phyloP scores from a whole-genome alignment of 345 rosid genomes.

The Syzygium grande region DNA sequence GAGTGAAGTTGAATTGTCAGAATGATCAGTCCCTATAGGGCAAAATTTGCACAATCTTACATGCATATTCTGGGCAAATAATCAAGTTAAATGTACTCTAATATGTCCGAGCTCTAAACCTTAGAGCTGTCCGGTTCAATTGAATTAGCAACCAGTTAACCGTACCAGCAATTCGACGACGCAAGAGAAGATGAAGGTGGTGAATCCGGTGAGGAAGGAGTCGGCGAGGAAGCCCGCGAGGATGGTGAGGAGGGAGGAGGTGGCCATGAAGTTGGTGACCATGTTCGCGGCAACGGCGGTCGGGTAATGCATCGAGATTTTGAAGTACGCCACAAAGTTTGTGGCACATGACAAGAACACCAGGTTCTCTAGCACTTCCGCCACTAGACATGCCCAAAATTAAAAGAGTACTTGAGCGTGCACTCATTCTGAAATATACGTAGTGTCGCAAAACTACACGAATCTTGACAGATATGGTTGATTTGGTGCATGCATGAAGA shows the following conservation, averaged over 20 bases:
- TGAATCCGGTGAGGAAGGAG: constrained; percentile 44
- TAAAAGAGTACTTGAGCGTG: background rate
- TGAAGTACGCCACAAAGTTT: constrained; percentile 42
- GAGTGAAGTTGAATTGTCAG: constrained; percentile 44
- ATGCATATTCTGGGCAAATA: background rate
- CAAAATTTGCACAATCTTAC: background rate
- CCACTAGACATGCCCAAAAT: constrained; percentile 17
- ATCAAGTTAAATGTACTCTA: background rate
- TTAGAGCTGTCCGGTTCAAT: background rate
- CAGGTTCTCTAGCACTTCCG: constrained; percentile 60
- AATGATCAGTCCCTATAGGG: constrained; percentile 35
- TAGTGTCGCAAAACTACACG: background rate
- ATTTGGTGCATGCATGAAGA: background rate
- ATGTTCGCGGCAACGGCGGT: constrained; percentile 45
- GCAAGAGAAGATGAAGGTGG: constrained; percentile 31
- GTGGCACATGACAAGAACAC: constrained; percentile 43
- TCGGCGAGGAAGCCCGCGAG: constrained; percentile 53
- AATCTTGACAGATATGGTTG: background rate
- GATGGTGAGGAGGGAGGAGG: constrained; percentile 54
- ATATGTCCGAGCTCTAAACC: background rate
- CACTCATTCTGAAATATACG: background rate
- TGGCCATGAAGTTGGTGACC: constrained; percentile 62
- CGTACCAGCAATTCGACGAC: constrained; percentile 38
- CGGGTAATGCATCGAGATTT: constrained; percentile 35
- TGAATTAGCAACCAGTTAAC: background rate